phyloP scores from a whole-genome alignment of 345 rosid species.

The Trapa incisa region DNA sequence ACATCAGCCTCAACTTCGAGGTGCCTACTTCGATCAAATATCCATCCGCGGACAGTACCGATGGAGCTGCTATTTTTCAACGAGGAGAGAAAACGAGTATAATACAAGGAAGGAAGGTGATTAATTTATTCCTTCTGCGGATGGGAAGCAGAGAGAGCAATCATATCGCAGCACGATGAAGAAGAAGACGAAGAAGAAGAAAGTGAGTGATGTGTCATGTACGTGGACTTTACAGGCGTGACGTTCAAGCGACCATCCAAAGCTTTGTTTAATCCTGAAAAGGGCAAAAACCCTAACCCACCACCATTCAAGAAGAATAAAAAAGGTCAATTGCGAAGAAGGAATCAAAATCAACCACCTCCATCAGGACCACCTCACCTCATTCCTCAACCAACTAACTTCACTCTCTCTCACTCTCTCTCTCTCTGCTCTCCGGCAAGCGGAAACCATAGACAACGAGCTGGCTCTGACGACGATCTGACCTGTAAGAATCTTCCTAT shows the following conservation, averaged over 20 bases:
- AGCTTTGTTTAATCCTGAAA: constrained; percentile 11
- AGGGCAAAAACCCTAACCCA: constrained; percentile 19
- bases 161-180: background rate
- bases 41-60: background rate
- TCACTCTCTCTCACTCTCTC: background rate
- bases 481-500: constrained; percentile 1
- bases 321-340: too few relatives aligned
- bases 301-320: background rate
- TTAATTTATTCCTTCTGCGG: too few relatives aligned
- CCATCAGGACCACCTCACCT: background rate
- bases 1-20: background rate
- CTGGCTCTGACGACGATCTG: constrained; percentile 3
- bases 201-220: constrained; percentile 8
- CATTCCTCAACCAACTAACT: too few relatives aligned
- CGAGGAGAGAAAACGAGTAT: background rate
- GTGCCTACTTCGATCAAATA: background rate
- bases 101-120: too few relatives aligned
- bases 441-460: background rate
- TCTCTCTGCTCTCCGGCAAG: background rate
- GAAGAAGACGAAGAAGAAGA: background rate
- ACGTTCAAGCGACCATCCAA: constrained; percentile 24
- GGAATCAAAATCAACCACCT: background rate
- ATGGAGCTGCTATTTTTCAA: background rate
- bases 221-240: constrained; percentile 51
- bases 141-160: background rate